Conservation (phyloP, 2,329 filamentous ascomycete genomes). For the Alternaria triticina region DNA sequence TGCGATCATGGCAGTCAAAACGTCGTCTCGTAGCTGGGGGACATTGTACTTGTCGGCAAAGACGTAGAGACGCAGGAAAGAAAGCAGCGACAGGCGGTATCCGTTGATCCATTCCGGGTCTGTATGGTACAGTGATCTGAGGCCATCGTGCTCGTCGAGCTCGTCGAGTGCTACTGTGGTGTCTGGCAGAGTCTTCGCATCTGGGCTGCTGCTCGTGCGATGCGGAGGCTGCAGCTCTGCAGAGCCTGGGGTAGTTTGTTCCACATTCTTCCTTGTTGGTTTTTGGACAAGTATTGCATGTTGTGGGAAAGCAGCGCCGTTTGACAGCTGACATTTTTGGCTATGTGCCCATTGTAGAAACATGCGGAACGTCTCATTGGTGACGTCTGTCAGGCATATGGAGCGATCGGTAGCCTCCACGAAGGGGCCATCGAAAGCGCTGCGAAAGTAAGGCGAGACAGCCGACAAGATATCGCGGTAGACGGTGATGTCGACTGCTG, state of each 20-base stretch:
- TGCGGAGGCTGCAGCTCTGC: neutral
- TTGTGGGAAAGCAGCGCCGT: too few species aligned
- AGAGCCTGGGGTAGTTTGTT: too few species aligned
- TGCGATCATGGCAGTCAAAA: neutral
- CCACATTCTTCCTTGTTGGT: neutral
- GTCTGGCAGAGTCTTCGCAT: neutral
- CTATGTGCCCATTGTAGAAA: neutral
- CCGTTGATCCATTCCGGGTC: neutral
- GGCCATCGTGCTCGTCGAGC: too few species aligned
- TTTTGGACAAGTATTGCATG: neutral
- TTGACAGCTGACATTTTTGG: neutral
- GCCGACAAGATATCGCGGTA: neutral
- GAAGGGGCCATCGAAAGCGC: neutral
- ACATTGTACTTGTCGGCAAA: neutral
- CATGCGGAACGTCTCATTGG: neutral
- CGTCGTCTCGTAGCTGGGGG: neutral
- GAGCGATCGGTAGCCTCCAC: neutral
- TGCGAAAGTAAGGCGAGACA: neutral
- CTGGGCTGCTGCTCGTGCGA: neutral
- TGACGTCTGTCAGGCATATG: neutral
- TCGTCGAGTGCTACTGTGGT: neutral
- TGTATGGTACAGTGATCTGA: too few species aligned
- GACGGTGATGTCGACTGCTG: neutral
- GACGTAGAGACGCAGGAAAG: neutral
- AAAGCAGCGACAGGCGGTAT: neutral